Evolutionary conservation across 192 early-diverging fungal genomes (phyloP).

Genomic region (Dimargaris xerosporica): DNA sequence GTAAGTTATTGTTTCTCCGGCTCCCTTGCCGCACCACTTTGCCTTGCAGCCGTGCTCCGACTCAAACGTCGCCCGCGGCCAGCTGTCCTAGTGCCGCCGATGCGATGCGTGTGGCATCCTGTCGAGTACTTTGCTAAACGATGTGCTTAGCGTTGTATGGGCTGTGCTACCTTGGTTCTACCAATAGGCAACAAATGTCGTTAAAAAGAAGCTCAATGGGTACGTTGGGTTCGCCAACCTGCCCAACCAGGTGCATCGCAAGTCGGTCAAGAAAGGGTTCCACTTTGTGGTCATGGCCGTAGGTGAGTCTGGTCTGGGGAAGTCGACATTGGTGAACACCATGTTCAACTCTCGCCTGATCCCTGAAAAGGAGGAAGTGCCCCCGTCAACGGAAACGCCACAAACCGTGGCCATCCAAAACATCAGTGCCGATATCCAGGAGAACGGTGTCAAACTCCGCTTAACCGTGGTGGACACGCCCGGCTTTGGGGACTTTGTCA

Average conservation of each 20-base stretch:
- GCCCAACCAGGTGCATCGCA: constrained; percentile 87
- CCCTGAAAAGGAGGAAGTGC: constrained; percentile 60
- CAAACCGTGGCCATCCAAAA: constrained; percentile 68
- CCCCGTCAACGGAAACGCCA: constrained; percentile 41
- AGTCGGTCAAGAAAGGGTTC: constrained; percentile 89
- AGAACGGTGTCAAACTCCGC: constrained; percentile 86
- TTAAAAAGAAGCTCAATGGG: constrained; percentile 50
- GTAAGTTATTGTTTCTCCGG: no score
- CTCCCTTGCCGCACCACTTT: no score
- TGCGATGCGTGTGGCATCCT: no score
- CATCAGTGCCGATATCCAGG: constrained; percentile 83
- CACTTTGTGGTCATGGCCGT: constrained; percentile 95
- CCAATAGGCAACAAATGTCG: constrained; percentile 9
- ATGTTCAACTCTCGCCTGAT: constrained; percentile 82
- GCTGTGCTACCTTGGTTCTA: no score
- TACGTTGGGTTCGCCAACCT: constrained; percentile 93
- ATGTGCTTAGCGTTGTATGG: no score
- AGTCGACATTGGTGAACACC: constrained; percentile 96
- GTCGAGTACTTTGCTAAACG: no score
- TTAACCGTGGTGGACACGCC: constrained; percentile 95
- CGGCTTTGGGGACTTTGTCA: constrained; percentile 96
- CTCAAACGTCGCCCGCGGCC: no score
- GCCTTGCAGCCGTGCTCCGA: no score
- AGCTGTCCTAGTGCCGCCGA: no score
- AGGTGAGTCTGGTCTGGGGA: constrained; percentile 90